phyloP scores from a whole-genome alignment of 1,284 basidiomycete species.

The Kwoniella shivajii region DNA sequence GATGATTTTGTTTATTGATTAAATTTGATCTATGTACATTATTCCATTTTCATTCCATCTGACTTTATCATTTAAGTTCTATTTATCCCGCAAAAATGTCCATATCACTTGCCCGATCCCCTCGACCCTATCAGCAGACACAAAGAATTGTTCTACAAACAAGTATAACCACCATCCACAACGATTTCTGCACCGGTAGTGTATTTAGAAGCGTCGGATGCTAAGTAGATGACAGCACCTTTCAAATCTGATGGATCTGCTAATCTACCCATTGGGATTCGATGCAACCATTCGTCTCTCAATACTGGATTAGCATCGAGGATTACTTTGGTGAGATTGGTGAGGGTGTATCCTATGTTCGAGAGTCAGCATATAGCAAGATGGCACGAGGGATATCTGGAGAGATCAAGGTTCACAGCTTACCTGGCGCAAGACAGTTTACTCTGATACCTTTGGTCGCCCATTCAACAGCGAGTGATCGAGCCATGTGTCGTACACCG shows the following conservation, averaged over 20 bases:
- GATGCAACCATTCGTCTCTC: slow-evolving; percentile 81
- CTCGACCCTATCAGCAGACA: background rate
- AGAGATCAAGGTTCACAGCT: too few species aligned
- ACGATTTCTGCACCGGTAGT: slow-evolving; percentile 46
- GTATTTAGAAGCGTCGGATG: slow-evolving; percentile 49
- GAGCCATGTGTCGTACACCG: slow-evolving; percentile 58
- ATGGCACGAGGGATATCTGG: background rate
- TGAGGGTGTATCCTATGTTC: slow-evolving; percentile 87
- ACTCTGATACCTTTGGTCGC: slow-evolving; percentile 59
- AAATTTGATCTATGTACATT: too few species aligned
- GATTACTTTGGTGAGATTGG: slow-evolving; percentile 79
- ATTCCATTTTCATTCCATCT: too few species aligned
- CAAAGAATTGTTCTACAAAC: slow-evolving; percentile 20
- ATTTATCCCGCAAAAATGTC: background rate
- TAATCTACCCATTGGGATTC: slow-evolving; percentile 75
- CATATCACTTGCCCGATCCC: background rate
- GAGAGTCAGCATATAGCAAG: background rate
- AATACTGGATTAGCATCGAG: slow-evolving; percentile 68
- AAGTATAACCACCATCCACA: slow-evolving; percentile 35
- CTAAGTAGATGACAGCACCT: slow-evolving; percentile 56
- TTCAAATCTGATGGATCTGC: slow-evolving; percentile 33
- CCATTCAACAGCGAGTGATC: slow-evolving; percentile 61
- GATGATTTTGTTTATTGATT: too few species aligned
- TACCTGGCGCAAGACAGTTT: slow-evolving; percentile 42
- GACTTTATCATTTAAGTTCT: too few species aligned